phyloP scores from a whole-genome alignment of 352 stramenopile genomes.

The Phytophthora citricola region DNA sequence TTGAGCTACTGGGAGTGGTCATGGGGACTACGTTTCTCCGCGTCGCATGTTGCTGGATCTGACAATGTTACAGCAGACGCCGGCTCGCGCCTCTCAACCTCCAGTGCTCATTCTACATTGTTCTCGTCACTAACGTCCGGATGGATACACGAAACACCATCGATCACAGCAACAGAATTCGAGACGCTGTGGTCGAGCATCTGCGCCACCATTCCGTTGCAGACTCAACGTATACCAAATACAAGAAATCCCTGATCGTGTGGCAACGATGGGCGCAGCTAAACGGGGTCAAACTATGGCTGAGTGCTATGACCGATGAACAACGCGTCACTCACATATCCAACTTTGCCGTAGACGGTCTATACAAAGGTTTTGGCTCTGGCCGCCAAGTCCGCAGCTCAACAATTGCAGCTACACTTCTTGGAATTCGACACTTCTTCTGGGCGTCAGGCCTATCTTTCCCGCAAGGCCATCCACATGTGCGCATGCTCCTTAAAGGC shows the following conservation, averaged over 20 bases:
- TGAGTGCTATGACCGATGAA: neutral
- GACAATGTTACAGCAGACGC: neutral
- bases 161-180: neutral
- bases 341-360: neutral
- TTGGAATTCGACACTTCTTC: neutral
- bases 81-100: neutral
- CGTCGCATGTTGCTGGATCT: neutral
- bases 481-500: neutral
- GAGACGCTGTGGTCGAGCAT: neutral
- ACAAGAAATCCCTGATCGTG: neutral
- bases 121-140: neutral
- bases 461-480: neutral
- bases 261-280: neutral
- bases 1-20: neutral
- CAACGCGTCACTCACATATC: neutral
- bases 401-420: neutral
- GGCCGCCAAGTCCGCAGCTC: neutral
- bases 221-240: neutral
- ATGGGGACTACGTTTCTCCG: neutral
- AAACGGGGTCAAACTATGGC: neutral
- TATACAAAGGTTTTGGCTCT: neutral
- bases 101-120: neutral
- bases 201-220: neutral
- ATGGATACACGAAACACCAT: neutral
- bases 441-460: neutral